phyloP scores from a whole-genome alignment of 2,329 filamentous ascomycete species.

The Talaromyces islandicus region DNA sequence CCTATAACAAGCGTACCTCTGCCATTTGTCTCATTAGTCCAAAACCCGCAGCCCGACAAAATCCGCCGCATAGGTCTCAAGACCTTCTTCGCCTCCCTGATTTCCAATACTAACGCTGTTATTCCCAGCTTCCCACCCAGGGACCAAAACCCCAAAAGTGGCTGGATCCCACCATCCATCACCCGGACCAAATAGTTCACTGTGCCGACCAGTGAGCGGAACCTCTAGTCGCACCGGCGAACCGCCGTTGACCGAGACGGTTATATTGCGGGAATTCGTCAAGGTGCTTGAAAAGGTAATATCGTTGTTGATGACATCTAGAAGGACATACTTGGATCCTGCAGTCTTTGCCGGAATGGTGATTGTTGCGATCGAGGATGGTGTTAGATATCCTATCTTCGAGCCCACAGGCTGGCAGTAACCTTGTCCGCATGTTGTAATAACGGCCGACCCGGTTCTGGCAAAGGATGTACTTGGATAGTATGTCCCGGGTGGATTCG shows the following conservation, averaged over 20 bases:
- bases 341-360: constrained; percentile 30
- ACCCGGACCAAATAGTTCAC: constrained; percentile 35
- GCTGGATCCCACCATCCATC: constrained; percentile 48
- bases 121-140: constrained; percentile 40
- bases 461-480: constrained; percentile 35
- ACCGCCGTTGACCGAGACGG: constrained; percentile 42
- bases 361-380: constrained; percentile 25
- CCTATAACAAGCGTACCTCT: too few species aligned
- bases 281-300: constrained; percentile 39
- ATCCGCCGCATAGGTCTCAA: neutral
- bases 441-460: constrained; percentile 29
- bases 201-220: constrained; percentile 36
- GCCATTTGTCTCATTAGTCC: neutral
- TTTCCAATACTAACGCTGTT: constrained; percentile 34
- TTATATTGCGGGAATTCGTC: constrained; percentile 46
- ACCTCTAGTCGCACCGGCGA: constrained; percentile 43
- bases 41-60: neutral
- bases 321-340: constrained; percentile 34
- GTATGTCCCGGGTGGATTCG: constrained; percentile 26
- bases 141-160: constrained; percentile 39
- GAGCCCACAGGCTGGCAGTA: constrained; percentile 40
- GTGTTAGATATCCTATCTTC: constrained; percentile 38
- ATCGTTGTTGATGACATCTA: constrained; percentile 52
- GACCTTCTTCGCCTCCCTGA: constrained; percentile 19
- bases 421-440: constrained; percentile 29